Conservation (phyloP, 305 asterid species). For the Salvia sclarea region DNA sequence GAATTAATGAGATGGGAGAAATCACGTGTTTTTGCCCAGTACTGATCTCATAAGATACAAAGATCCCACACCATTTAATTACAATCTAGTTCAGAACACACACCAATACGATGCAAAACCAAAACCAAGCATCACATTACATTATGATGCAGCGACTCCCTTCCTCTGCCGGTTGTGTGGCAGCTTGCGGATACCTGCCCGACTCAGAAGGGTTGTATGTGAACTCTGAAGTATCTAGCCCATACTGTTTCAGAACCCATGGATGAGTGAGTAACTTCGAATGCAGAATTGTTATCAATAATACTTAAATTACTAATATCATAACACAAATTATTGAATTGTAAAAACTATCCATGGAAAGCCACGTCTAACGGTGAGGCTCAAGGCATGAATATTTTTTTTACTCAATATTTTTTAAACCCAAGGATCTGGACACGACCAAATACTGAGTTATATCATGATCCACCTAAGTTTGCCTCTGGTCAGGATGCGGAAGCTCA, state of each 20-base stretch:
- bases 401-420: too few relatives aligned
- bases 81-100: constrained; percentile 29
- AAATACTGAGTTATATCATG: not conserved
- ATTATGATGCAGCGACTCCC: constrained; percentile 75
- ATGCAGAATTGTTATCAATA: not conserved
- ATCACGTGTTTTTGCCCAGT: not conserved
- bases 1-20: not conserved
- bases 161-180: constrained; percentile 72
- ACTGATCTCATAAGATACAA: constrained; percentile 29
- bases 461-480: not conserved
- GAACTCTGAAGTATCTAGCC: constrained; percentile 91
- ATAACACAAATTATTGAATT: not conserved
- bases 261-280: constrained; percentile 20
- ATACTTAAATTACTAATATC: not conserved
- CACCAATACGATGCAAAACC: constrained; percentile 28
- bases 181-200: constrained; percentile 65
- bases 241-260: constrained; percentile 56
- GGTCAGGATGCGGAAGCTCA: not conserved
- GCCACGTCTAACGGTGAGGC: not conserved
- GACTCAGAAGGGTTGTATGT: constrained; percentile 93
- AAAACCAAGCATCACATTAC: constrained; percentile 44
- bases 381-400: not conserved
- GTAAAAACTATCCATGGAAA: too few relatives aligned
- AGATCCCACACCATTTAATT: constrained; percentile 38
- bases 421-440: not conserved